Evolutionary conservation across 495 filamentous ascomycete genomes (phyloP).

Genomic region (Apiosordaria backusii): DNA sequence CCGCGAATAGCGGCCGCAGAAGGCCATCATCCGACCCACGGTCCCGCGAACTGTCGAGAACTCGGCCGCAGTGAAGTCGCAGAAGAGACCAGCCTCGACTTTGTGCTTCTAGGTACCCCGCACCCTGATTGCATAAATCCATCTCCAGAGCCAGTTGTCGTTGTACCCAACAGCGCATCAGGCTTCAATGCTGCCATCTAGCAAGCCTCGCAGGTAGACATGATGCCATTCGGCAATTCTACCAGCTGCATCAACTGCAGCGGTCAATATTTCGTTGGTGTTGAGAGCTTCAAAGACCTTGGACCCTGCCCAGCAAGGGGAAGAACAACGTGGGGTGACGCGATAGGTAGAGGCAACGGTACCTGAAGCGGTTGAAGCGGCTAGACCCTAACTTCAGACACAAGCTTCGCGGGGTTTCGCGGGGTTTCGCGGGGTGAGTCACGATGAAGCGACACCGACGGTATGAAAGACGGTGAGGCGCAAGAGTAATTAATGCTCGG

Average conservation of each 20-base stretch:
- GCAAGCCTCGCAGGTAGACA: constrained; percentile 5
- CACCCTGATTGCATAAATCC: neutral
- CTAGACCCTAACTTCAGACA: neutral
- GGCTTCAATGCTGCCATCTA: constrained; percentile 10
- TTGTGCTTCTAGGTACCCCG: constrained; percentile 1
- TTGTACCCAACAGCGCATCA: constrained; percentile 3
- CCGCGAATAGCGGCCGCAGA: constrained; percentile 21
- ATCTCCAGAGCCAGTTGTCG: neutral
- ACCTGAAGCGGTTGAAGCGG: neutral
- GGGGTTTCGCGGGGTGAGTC: neutral
- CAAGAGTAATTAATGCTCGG: neutral
- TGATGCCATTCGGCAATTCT: constrained; percentile 10
- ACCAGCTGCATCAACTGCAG: neutral
- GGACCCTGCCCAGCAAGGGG: neutral
- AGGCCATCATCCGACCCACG: constrained; percentile 4
- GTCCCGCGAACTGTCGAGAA: neutral
- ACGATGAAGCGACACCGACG: neutral
- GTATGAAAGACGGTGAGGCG: neutral
- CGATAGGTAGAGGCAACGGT: neutral
- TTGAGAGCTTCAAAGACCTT: neutral
- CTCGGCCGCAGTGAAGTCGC: constrained; percentile 5
- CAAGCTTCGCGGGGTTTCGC: neutral
- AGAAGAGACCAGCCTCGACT: constrained; percentile 8
- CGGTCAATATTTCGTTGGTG: neutral
- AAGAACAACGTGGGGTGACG: neutral